Evolutionary conservation across 2,329 filamentous ascomycete species (phyloP), one percentile per base, ranked within the genome.

Genomic region (Plectosphaerella plurivora): DNA sequence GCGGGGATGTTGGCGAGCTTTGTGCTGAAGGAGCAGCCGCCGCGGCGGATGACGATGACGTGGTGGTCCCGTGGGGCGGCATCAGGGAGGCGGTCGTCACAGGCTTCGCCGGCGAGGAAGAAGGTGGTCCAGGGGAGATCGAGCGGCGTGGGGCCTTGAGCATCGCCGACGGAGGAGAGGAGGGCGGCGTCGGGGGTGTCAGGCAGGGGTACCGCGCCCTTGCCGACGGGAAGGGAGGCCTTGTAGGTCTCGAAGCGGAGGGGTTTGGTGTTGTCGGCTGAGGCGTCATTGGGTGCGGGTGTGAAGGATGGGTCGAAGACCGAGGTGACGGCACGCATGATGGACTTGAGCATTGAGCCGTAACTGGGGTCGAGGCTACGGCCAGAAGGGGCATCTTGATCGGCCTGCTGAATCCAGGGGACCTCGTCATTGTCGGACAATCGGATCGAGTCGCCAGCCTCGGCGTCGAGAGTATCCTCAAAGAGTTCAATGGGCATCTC

Each of bases 1-100:
- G 83, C 81, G 1, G 93, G 91, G n/a, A 97, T 91, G 58, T 90
- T 92, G 49, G 80, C 77, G 1, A 97, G 73, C 68, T 99, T 99
- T 25, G 87, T 73, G 36, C 82, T 86, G 68, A 97, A 97, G 22
- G 81, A 87, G 72, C 94, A 99, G 1, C 83, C 84, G 39, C 94
- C 93, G 6, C 94, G 84, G 25, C 82, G 84, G 61, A 97, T 77
- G 48, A 96, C 81, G 54, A 99, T 84, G 54, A 97, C 76, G 49
- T 96, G 86, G 69, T 96, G 77, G 45, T 75, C 68, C 25, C 74
- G 75, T 3, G 78, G 69, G 0, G 74, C 77, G 15, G 66, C 61
- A n/a, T 79, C 76, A 3, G 79, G 77, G 2, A 83, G 68, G 4
- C 74, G 72, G n/a, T 74, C 72, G 53, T 77, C 73, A 67, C 93